Conservation (phyloP, 176 grass and related monocot species). For the Aegilops sharonensis region DNA sequence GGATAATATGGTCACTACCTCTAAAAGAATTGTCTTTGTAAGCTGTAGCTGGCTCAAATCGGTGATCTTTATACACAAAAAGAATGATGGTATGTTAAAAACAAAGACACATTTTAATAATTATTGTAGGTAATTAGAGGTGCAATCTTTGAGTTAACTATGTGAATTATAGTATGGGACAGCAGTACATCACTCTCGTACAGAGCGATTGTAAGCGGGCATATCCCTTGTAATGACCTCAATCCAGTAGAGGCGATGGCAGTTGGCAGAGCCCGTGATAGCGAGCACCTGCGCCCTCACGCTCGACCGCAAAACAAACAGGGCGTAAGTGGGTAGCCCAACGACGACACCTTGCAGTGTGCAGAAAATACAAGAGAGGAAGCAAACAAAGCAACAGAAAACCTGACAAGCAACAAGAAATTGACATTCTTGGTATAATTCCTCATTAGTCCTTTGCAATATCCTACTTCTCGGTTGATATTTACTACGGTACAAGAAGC, state of each 20-base stretch:
- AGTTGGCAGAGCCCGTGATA: neutral
- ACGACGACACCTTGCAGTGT: neutral
- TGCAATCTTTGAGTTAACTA: neutral
- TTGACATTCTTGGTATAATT: conserved; percentile 5
- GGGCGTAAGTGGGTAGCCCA: neutral
- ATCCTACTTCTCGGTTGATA: neutral
- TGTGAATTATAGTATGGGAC: neutral
- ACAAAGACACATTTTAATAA: neutral
- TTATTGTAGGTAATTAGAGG: neutral
- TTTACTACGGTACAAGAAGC: neutral
- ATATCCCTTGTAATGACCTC: neutral
- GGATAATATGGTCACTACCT: neutral
- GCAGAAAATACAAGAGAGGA: neutral
- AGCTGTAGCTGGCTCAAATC: neutral
- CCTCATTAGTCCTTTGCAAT: neutral
- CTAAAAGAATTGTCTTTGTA: neutral
- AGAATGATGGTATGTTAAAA: neutral
- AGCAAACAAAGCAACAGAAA: neutral
- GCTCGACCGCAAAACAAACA: neutral
- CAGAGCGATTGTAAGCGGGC: neutral
- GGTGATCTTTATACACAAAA: neutral
- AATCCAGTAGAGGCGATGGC: neutral
- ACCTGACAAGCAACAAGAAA: neutral
- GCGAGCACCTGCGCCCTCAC: neutral
- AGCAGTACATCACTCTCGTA: neutral